Evolutionary conservation across 2,329 filamentous ascomycete genomes (phyloP), one percentile per base, ranked within the genome.

Genomic region (Alternaria ventricosa): DNA sequence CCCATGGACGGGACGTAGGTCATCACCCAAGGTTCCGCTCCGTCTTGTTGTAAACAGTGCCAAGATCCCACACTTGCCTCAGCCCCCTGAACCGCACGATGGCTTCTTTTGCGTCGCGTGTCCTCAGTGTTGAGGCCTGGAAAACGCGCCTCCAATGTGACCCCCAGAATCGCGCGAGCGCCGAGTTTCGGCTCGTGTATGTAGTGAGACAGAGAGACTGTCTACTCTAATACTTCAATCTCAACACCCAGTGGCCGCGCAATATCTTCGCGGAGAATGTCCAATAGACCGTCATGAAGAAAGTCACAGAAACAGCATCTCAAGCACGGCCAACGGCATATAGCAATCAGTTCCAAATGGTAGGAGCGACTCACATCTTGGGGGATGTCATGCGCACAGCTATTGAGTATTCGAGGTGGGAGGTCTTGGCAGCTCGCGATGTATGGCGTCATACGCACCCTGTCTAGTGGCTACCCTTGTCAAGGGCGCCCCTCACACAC

Each of bases 391-490:
- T 41, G 36, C 36, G n/a, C 36, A 41, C 36, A 41, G 36, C 36
- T 41, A 18, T 41, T 41, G 5, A 41, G 36, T 41, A 18, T 41
- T 18, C 8, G 36, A 25, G 15, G 50, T 36, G 46, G 56, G 53
- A 43, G 36, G 28, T 63, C 64, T 65, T 65, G 66, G 66, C 62
- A 33, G 23, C 30, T 60, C 55, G 36, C 47, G 64, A 65, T 64
- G 60, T 62, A 51, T 62, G 58, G 25, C 64, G 61, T 68, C 61
- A 64, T 62, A 25, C 6, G 30, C 33, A 7, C 25, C 28, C 43
- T 27, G 25, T 33, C 23, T 54, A 51, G 57, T 46, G 36, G 43
- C 45, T 49, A 41, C 41, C 36, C 27, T 50, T 11, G 3, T 9
- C 22, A 53, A 23, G 20, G 30, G 20, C 44, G 9, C 41, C 25